Conservation (phyloP, 2,329 filamentous ascomycete genomes). For the Hypoxylon sp. region DNA sequence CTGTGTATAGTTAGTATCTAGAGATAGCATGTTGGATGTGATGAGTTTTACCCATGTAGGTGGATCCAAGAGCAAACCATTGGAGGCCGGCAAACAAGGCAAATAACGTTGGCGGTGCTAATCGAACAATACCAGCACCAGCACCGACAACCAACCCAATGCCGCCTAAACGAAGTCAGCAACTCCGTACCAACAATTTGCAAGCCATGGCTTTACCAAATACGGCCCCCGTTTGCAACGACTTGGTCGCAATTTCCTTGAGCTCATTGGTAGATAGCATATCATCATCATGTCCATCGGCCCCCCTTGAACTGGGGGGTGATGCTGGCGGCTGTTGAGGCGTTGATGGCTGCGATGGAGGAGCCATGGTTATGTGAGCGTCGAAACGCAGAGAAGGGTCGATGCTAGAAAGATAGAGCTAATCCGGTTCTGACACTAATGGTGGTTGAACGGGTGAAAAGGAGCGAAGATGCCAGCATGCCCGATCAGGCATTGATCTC, state of each 20-base stretch:
- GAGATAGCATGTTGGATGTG: not conserved
- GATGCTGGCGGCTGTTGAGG: slow-evolving; percentile 29
- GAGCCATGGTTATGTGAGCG: slow-evolving; percentile 35
- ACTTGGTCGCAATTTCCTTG: slow-evolving; percentile 48
- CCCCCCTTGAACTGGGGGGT: slow-evolving; percentile 10
- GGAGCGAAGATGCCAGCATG: not conserved
- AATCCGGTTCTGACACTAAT: not conserved
- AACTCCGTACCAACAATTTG: slow-evolving; percentile 25
- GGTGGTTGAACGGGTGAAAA: not conserved
- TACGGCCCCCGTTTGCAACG: slow-evolving; percentile 50
- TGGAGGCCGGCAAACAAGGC: slow-evolving; percentile 81
- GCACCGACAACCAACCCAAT: slow-evolving; percentile 76
- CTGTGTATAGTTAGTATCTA: slow-evolving; percentile 54
- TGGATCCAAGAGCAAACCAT: slow-evolving; percentile 83
- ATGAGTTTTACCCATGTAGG: slow-evolving; percentile 76
- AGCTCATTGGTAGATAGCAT: slow-evolving; percentile 48
- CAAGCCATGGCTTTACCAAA: slow-evolving; percentile 45
- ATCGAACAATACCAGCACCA: slow-evolving; percentile 78
- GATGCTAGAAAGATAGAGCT: not conserved
- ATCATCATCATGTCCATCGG: slow-evolving; percentile 34
- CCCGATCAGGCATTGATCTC: slow-evolving; percentile 1
- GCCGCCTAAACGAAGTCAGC: slow-evolving; percentile 60
- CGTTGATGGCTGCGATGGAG: slow-evolving; percentile 33
- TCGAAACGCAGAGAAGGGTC: not conserved
- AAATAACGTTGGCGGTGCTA: slow-evolving; percentile 77